Percentiles rank a stretch among this genome's conserved stretches.
Conservation (phyloP, 768 basidiomycete genomes). For the Serendipita sp. region DNA sequence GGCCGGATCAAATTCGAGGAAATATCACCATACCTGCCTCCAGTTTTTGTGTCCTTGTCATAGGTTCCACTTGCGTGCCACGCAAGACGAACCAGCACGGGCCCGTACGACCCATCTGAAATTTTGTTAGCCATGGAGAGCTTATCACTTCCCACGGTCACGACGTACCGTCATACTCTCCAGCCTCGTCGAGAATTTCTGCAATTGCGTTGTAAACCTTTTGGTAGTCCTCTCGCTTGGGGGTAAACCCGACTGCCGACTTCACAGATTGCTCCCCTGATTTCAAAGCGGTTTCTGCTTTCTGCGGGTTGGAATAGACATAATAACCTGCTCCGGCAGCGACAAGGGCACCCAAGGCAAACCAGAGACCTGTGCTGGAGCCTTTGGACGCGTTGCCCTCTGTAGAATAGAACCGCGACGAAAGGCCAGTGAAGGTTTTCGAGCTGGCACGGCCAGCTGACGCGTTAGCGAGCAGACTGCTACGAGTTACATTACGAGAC, state of each 20-base stretch:
- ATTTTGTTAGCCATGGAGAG: background rate
- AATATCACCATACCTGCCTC: constrained; percentile 47
- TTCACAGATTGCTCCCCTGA: constrained; percentile 48
- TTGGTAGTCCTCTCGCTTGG: constrained; percentile 75
- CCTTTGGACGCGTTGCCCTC: background rate
- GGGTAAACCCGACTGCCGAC: constrained; percentile 51
- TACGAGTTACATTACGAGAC: background rate
- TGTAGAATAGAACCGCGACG: background rate
- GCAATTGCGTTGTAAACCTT: constrained; percentile 92
- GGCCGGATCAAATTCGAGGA: background rate
- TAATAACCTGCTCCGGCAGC: constrained; percentile 51
- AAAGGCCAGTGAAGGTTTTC: background rate
- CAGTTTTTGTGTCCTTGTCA: constrained; percentile 59
- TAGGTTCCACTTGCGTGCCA: constrained; percentile 94
- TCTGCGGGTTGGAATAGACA: constrained; percentile 33
- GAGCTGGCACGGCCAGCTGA: background rate
- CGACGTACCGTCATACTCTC: constrained; percentile 62
- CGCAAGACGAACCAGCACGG: constrained; percentile 75
- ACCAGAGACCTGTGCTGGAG: background rate
- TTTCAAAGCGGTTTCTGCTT: constrained; percentile 40
- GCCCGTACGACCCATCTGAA: constrained; percentile 76
- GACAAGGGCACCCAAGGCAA: constrained; percentile 33
- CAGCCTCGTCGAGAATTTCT: constrained; percentile 53
- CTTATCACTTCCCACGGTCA: background rate
- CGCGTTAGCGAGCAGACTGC: background rate